Base-by-base conservation (phyloP, 805 yeast genomes). In the Barnettozyma vustinii region DNA sequence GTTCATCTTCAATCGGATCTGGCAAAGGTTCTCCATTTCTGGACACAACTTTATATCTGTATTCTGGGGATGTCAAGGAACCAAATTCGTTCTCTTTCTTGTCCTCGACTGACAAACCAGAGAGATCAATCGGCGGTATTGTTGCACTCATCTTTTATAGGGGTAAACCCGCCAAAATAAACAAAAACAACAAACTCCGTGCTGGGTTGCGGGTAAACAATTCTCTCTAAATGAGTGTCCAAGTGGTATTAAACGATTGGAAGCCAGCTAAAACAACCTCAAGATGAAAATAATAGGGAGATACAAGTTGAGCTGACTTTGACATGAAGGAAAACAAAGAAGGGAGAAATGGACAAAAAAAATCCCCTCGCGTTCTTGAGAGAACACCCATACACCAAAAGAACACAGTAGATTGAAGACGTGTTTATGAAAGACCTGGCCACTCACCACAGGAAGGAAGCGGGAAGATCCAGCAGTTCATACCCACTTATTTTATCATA, bases 1-100 rank as follows among this genome's bases (percentile, higher is more conserved):
- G 97, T 48, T 91, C 92, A 65, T 90, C 97, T 46, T 69, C 65
- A 13, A 82, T 72, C 10, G 85, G 81, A n/a, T 72, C 74, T 9
- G 80, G 80, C 45, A 83, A 65, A 5, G 86, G 83, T 52, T 72
- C 77, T 5, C 72, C 72, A 9, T 70, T 71, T 20, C 84, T 77
- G 47, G 81, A 81, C 46, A 72, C 69, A 30, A 87, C 81, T 40
- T 74, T 77, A 59, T 83, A 80, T 47, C 87, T 72, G 64, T 82
- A 79, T 16, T 85, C 80, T n/a, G 72, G 61, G 9, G 85, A 79
- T 2, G 88, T 79, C 44, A 85, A 68, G 20, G 74, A 69, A 37
- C 96, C 97, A 65, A 76, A 89, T 64, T 89, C 96, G 58, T 77
- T 70, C 50, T 83, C 86, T 53, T 67, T 66, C 53, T 70, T 70